Base-by-base conservation (phyloP, 129 eudicot species). In the Cynara cardunculus region DNA sequence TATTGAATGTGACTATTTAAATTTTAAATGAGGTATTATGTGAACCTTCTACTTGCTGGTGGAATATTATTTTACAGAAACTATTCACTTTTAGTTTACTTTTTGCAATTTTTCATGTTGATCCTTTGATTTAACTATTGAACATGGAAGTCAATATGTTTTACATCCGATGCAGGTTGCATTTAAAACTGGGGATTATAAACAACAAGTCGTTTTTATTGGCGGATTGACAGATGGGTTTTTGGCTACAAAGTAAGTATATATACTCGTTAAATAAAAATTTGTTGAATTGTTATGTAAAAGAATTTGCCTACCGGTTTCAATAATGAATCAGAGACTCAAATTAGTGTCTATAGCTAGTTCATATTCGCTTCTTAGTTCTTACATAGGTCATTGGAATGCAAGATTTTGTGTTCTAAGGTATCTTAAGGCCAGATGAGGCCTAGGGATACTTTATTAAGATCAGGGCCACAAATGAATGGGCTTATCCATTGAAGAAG, bases 171-270 rank as follows among this genome's bases (percentile, higher is more conserved):
- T 69, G 89, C 90, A 92, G 97, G 96, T 95, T 82, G 99, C 97
- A 31, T 95, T 95, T 44, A 92, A 92, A 85, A 92, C 96, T 2
- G 99, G 97, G 59, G 94, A 95, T 81, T 90, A 86, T 81, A 92
- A 88, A 74, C 97, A 89, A 64, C 94, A 92, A 67, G 94, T 92
- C 66, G 85, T 92, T 82, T 95, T 95, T 76, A 88, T 95, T 81
- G 97, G 96, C 26, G 99, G 97, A 73, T 82, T 92, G 79, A 90
- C 96, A 2, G 97, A 92, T 78, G 97, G 99, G 24, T 90, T 95
- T 87, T 90, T 95, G 91, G 99, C 99, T 65, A 90, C 97, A 16
- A 89, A 92, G 97, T 95, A 95, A 65, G 97, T 87, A 74, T 74
- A 35, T 34, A 31, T 74, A 66, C 39, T 41, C 22, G 78, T 65